Conservation (phyloP, 1,284 basidiomycete species). For the Irpex sp. region DNA sequence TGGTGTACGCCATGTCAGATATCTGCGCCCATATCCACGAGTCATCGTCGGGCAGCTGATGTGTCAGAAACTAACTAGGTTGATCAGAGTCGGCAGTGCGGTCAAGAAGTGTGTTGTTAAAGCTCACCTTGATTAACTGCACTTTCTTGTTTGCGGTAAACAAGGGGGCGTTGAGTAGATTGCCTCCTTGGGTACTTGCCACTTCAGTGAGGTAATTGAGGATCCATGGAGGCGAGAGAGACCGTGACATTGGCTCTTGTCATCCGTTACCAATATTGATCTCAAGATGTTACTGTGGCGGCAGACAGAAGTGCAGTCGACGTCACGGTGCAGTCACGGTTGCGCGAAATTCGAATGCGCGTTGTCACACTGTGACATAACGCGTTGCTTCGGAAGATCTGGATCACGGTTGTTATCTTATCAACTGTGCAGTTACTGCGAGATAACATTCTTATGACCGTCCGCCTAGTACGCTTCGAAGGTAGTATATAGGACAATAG, state of each 20-base stretch:
- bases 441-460: too few relatives aligned
- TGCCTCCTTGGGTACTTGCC: slow-evolving; percentile 46
- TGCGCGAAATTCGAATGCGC: too few relatives aligned
- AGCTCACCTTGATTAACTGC: slow-evolving; percentile 49
- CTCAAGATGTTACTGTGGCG: not conserved
- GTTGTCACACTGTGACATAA: not conserved
- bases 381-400: not conserved
- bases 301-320: too few relatives aligned
- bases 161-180: slow-evolving; percentile 32
- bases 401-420: too few relatives aligned
- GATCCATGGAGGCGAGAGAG: slow-evolving; percentile 43
- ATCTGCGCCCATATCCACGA: slow-evolving; percentile 41
- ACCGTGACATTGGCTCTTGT: not conserved
- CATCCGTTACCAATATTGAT: not conserved
- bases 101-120: not conserved
- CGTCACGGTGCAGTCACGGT: too few relatives aligned
- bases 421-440: too few relatives aligned
- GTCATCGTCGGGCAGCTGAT: slow-evolving; percentile 21
- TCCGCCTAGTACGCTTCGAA: too few relatives aligned
- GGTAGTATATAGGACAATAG: too few relatives aligned
- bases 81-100: not conserved
- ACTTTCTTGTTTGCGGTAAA: slow-evolving; percentile 39
- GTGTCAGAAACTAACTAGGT: slow-evolving; percentile 28
- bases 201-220: slow-evolving; percentile 41
- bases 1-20: slow-evolving; percentile 36